Evolutionary conservation across 1,284 basidiomycete genomes (phyloP).

Genomic region (Termitomyces sp.): DNA sequence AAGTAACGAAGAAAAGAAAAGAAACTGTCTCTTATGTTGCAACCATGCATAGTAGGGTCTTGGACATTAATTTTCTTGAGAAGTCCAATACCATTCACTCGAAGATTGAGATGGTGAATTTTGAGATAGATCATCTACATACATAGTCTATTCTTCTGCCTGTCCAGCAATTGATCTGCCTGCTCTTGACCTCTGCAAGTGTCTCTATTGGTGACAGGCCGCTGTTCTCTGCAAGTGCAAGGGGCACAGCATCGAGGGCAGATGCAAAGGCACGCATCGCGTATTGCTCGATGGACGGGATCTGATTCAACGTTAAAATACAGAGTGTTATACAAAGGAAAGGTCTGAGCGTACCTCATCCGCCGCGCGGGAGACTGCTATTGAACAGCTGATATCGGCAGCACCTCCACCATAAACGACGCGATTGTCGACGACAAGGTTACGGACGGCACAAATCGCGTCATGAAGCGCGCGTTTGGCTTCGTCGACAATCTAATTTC

Average conservation of each 20-base stretch:
- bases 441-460: constrained; percentile 95
- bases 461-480: constrained; percentile 97
- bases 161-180: constrained; percentile 78
- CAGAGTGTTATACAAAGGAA: background rate
- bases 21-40: too few relatives aligned
- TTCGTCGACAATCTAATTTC: constrained; percentile 88
- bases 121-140: constrained; percentile 4
- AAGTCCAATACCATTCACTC: background rate
- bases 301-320: constrained; percentile 39
- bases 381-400: constrained; percentile 92
- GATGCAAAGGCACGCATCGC: constrained; percentile 98
- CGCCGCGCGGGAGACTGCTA: constrained; percentile 91
- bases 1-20: too few relatives aligned
- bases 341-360: constrained; percentile 65
- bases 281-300: constrained; percentile 97
- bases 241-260: constrained; percentile 88
- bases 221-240: constrained; percentile 97
- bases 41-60: too few relatives aligned
- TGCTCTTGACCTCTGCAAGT: constrained; percentile 88
- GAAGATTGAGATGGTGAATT: background rate
- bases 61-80: too few relatives aligned
- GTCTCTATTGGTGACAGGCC: constrained; percentile 96
- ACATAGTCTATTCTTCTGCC: constrained; percentile 46
- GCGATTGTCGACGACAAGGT: constrained; percentile 91
- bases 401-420: constrained; percentile 98